Evolutionary conservation across 192 early-diverging fungal genomes (phyloP).

Genomic region (Coemansia sp.): DNA sequence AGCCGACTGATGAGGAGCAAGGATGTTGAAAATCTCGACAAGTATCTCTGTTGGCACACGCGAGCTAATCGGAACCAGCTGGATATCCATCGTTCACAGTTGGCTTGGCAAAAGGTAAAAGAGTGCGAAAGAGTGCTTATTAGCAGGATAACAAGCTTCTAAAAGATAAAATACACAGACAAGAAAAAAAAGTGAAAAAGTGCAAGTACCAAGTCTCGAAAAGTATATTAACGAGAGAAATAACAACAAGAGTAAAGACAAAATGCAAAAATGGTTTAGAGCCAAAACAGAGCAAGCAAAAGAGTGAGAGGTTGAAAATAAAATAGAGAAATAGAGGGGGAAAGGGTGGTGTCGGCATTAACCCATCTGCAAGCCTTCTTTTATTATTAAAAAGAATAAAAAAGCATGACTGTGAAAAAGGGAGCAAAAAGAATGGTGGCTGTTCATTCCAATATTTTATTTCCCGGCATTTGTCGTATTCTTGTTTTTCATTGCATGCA

Average conservation of each 20-base stretch:
- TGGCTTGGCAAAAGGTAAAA: too few species aligned
- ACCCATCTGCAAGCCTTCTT: not conserved
- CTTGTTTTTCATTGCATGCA: too few species aligned
- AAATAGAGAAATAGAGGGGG: not conserved
- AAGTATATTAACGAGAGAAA: not conserved
- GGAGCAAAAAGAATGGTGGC: too few species aligned
- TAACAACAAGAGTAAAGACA: not conserved
- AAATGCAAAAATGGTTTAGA: not conserved
- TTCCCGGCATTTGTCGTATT: too few species aligned
- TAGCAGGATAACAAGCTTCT: too few species aligned
- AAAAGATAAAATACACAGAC: too few species aligned
- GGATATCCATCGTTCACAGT: not conserved
- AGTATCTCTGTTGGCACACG: constrained; percentile 42
- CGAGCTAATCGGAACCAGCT: constrained; percentile 1
- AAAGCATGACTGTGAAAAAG: too few species aligned
- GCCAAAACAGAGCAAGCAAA: not conserved
- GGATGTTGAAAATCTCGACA: constrained; percentile 20
- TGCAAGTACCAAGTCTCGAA: too few species aligned
- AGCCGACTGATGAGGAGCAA: constrained; percentile 20
- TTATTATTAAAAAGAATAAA: not conserved
- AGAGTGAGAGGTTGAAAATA: not conserved
- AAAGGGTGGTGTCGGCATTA: too few species aligned
- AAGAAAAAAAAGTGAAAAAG: too few species aligned
- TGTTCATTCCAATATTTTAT: too few species aligned
- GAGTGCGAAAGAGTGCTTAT: too few species aligned